Percentiles rank a stretch among this genome's conserved stretches.
phyloP scores from a whole-genome alignment of 2,329 filamentous ascomycete species.

The Proliferodiscus dingleyae region DNA sequence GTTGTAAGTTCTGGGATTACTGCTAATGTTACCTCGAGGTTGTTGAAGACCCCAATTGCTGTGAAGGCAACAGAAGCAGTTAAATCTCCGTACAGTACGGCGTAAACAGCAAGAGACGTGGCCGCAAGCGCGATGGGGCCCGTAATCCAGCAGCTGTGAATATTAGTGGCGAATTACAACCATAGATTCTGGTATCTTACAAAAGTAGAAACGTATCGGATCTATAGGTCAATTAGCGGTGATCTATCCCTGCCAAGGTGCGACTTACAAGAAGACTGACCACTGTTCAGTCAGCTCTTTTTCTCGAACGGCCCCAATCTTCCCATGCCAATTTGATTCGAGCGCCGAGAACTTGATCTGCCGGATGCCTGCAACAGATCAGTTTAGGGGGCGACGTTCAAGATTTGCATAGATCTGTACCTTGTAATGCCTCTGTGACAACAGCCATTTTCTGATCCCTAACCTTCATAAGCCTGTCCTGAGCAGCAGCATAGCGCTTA shows the following conservation, averaged over 20 bases:
- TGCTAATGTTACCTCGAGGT: conserved; percentile 67
- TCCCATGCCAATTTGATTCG: conserved; percentile 69
- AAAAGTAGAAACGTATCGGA: conserved; percentile 58
- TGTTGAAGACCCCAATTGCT: conserved; percentile 67
- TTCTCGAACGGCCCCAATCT: conserved; percentile 60
- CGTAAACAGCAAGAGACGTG: conserved; percentile 65
- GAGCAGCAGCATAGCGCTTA: conserved; percentile 57
- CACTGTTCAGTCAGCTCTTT: conserved; percentile 64
- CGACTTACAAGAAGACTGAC: conserved; percentile 49
- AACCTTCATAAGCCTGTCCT: conserved; percentile 69
- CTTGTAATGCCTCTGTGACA: conserved; percentile 70
- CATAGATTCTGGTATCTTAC: conserved; percentile 8
- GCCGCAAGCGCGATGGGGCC: conserved; percentile 71
- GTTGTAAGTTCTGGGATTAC: conserved; percentile 70
- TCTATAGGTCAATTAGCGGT: conserved; percentile 10
- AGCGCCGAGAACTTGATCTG: conserved; percentile 82
- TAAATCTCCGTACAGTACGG: conserved; percentile 56
- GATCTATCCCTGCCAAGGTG: neutral
- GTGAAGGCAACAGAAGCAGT: conserved; percentile 74
- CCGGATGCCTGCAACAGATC: conserved; percentile 45
- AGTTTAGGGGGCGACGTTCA: neutral
- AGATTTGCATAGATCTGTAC: conserved; percentile 30
- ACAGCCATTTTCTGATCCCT: conserved; percentile 71
- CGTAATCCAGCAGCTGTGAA: conserved; percentile 58
- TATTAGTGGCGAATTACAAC: conserved; percentile 2